Base-by-base conservation (phyloP, 371 early-diverging fungal genomes). In the Mucor sp. region DNA sequence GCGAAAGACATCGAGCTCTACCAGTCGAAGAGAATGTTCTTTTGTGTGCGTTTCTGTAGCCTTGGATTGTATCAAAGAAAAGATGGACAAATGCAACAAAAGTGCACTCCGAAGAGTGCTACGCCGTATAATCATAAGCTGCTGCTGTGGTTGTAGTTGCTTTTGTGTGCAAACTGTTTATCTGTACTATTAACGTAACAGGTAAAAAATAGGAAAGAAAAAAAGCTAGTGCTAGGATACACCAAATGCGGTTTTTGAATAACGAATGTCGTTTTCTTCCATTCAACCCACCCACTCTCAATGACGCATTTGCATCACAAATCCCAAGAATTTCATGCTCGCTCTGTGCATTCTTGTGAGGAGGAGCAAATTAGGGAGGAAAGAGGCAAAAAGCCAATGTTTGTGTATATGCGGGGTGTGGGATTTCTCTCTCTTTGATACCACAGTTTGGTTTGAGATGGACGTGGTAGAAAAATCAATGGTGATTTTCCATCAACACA, bases 61-160 rank as follows among this genome's bases (percentile, higher is more conserved):
- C 32, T 62, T 32, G 21, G 62, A 33, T 48, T 33, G 62, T 23
- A 48, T 2, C 4, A 62, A 15, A 30, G 50, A n/a, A 19, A 62
- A 33, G 23, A 62, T 21, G 32, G 48, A 32, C 35, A 50, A 44
- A 15, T 47, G 62, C 35, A 62, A 19, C 23, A 62, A 62, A 62
- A 62, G 41, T 57, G 43, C 44, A 57, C 64, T 56, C 64, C 64
- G 58, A 41, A 64, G 43, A 30, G 41, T 64, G 53, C 55, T 55
- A 41, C 21, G 64, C 57, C 43, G 56, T 57, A 64, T 57, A n/a
- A 57, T 64, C 64, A 64, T 64, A 23, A 19, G 25, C 21, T 50
- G 25, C 21, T 50, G 25, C 23, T 48, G 48, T 21, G 3, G 23
- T 50, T 25, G 50, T 23, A 11, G 7, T 12, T 50, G 25, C 33